Base-by-base conservation (phyloP, 345 rosid genomes). In the Citrus sinensis region DNA sequence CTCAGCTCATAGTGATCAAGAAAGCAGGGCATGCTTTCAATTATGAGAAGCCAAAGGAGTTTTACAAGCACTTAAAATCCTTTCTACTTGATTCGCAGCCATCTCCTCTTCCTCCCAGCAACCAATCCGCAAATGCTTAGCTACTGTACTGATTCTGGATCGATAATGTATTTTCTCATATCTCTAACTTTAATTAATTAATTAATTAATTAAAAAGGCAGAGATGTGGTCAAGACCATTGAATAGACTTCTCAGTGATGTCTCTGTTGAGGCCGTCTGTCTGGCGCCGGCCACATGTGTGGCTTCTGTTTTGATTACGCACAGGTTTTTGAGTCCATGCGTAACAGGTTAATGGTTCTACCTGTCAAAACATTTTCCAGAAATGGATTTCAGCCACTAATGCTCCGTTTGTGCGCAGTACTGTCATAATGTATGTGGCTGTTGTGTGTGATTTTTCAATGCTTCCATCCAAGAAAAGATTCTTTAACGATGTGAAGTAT, bases 1-100 rank as follows among this genome's bases (percentile, higher is more conserved):
- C 87, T 4, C 76, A 79, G 69, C 87, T 94, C 4, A 87, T 64
- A 9, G 84, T 94, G 19, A 83, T 94, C 59, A 88, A 90, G 87
- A 82, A 82, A 5, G 86, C 91, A 0, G 97, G 95, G 24, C 98
- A 94, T 29, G 89, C 91, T 25, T 78, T 93, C 29, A 92, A 80
- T 37, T 32, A 83, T 0, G 97, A 94, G 83, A 88, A 82, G 77
- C 87, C 93, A 0, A 90, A 82, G 35, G 88, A 85, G 68, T 90
- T 29, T 76, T 4, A 62, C 76, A 86, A 69, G 82, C 87, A 73
- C 71, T 81, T 93, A 76, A 92, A 88, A 79, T 66, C 84, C 27
- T 94, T 92, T 76, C 90, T 91, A 9, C 4, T 85, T 0, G 83
- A 87, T 78, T 7, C 32, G 40, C 40, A 37, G 39, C 8, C 39